These are phyloP conservation scores for Dichotomocladium elegans DNA, from an alignment of 371 early-diverging fungal genomes.

Conservation along the genomic window DNA sequence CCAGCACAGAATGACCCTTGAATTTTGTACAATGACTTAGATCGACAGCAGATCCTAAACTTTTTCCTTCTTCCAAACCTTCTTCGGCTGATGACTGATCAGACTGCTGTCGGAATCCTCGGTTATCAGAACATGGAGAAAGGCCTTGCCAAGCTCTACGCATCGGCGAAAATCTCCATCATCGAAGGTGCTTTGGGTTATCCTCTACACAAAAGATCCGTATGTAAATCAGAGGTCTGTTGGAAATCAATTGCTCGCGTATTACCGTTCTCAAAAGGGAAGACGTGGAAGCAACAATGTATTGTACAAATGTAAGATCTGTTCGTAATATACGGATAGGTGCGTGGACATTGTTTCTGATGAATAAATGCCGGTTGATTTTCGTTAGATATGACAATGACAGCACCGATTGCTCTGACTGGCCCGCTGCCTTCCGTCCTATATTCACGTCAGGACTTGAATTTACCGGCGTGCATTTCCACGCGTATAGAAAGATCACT, in stretches of 20 bases:
- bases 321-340: slow-evolving; percentile 18
- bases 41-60: neutral
- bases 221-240: too few species aligned
- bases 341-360: slow-evolving; percentile 10
- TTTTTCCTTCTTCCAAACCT: neutral
- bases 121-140: slow-evolving; percentile 18
- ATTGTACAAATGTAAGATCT: slow-evolving; percentile 45
- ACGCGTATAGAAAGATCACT: too few species aligned
- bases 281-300: slow-evolving; percentile 27
- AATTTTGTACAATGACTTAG: neutral
- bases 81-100: slow-evolving; percentile 27
- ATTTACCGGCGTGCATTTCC: neutral
- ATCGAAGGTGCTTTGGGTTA: neutral
- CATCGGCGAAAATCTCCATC: slow-evolving; percentile 8
- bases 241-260: neutral
- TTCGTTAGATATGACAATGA: slow-evolving; percentile 24
- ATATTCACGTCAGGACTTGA: neutral
- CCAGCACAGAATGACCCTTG: slow-evolving; percentile 15
- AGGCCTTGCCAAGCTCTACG: slow-evolving; percentile 12
- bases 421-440: slow-evolving; percentile 27
- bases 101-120: slow-evolving; percentile 41
- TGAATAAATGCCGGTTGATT: slow-evolving; percentile 29
- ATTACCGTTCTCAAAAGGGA: slow-evolving; percentile 13
- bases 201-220: too few species aligned
- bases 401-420: slow-evolving; percentile 11